phyloP scores from a whole-genome alignment of 345 rosid species.

The Linum lewisii region DNA sequence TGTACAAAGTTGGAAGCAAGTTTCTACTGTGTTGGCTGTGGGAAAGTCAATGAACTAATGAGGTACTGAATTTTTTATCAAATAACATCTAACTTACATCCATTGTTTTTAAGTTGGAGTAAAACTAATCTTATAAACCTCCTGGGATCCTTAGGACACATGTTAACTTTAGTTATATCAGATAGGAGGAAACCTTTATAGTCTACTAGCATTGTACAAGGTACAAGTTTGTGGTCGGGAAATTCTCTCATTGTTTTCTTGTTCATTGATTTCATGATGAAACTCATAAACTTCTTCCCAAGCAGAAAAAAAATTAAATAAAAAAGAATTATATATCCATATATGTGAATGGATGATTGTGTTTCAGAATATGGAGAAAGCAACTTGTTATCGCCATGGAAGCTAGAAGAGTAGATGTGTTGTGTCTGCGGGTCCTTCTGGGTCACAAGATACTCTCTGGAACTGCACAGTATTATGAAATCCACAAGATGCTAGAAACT shows the following conservation, averaged over 20 bases:
- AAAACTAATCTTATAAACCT: neutral
- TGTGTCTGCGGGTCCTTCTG: conserved; percentile 57
- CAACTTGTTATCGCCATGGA: conserved; percentile 60
- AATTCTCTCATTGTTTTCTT: neutral
- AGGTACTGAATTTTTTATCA: conserved; percentile 37
- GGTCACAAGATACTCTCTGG: conserved; percentile 44
- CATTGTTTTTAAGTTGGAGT: neutral
- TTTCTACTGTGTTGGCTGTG: conserved; percentile 62
- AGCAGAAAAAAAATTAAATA: too few species aligned
- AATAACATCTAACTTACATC: too few species aligned
- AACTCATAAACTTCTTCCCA: neutral
- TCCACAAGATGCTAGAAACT: conserved; percentile 37
- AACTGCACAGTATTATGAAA: conserved; percentile 31
- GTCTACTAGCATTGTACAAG: too few species aligned
- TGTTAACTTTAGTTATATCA: too few species aligned
- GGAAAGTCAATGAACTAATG: conserved; percentile 47
- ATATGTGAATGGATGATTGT: neutral
- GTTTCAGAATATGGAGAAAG: conserved; percentile 53
- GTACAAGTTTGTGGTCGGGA: neutral
- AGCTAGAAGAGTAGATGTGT: conserved; percentile 73
- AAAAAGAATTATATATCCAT: too few species aligned
- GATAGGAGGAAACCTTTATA: too few species aligned
- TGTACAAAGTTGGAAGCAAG: conserved; percentile 41
- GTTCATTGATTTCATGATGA: neutral
- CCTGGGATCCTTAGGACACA: too few species aligned